Base-by-base conservation (phyloP, 768 basidiomycete species). In the Rhizopogon rudus region DNA sequence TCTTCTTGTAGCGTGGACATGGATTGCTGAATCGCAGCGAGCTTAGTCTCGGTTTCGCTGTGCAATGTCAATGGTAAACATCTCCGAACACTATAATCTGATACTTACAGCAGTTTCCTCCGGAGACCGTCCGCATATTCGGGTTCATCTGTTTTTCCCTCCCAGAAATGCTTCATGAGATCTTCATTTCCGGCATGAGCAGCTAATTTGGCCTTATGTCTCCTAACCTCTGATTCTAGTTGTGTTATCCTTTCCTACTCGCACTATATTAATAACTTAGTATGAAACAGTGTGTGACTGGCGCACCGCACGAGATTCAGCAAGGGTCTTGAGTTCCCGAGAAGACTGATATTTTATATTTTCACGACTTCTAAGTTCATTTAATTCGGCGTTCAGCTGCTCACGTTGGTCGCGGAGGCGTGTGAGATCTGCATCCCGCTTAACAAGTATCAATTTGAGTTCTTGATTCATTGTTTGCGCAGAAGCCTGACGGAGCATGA, bases 161-260 rank as follows among this genome's bases (percentile, higher is more conserved):
- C 75, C 52, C 84, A 73, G 59, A 95, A 78, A 67, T 92, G 91
- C 5, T 72, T 71, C 69, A 94, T 76, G 35, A 93, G 74, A 48
- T 92, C 87, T 57, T 84, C 82, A 22, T 88, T 79, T 6, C 86
- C 84, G 1, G 80, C 75, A 28, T 83, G 72, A 0, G 91, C 91
- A 17, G 90, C 93, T n/a, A 95, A 73, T 31, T 81, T 80, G 14
- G 87, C 78, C 67, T 88, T 91, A 59, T 88, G 75, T 22, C 93
- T 79, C 41, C 74, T 77, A 10, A 88, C 73, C 67, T 98, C 93
- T 1, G 87, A 87, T 57, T 83, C 74, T 25, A 96, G 67, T 29
- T 83, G 80, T 12, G 67, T 66, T 43, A 98, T 84, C 40, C 93
- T 87, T 57, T 88, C 89, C 83, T 93, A 57, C 44, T 54, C 6